Percentiles rank a stretch among this genome's conserved stretches.
Evolutionary conservation across 176 grass and related monocot species (phyloP).

Genomic region (Triticum aestivum): IWGSC_CS_RefSeq_v2.1 NC_057807.1:296691556-296692055

Average conservation of each 20-base stretch:
- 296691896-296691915: slow-evolving; percentile 85
- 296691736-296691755: not conserved
- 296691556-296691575: not conserved
- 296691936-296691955: slow-evolving; percentile 94
- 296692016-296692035: slow-evolving; percentile 61
- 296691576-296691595: slow-evolving; percentile 11
- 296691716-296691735: not conserved
- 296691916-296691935: slow-evolving; percentile 83
- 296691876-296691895: slow-evolving; percentile 24
- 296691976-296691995: slow-evolving; percentile 78
- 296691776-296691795: not conserved
- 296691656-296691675: no score
- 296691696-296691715: slow-evolving; percentile 6
- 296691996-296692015: slow-evolving; percentile 83
- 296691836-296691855: not conserved
- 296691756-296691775: not conserved
- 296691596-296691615: not conserved
- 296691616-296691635: no score
- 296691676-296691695: no score
- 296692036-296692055: slow-evolving; percentile 62
- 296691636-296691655: no score
- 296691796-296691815: not conserved
- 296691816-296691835: not conserved
- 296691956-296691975: slow-evolving; percentile 81
- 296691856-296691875: not conserved